Percentiles rank a stretch among this genome's conserved stretches.
These are phyloP conservation scores for Verticillium nonalfalfae DNA, from an alignment of 2,329 filamentous ascomycete genomes.

Conservation along the genomic window DNA sequence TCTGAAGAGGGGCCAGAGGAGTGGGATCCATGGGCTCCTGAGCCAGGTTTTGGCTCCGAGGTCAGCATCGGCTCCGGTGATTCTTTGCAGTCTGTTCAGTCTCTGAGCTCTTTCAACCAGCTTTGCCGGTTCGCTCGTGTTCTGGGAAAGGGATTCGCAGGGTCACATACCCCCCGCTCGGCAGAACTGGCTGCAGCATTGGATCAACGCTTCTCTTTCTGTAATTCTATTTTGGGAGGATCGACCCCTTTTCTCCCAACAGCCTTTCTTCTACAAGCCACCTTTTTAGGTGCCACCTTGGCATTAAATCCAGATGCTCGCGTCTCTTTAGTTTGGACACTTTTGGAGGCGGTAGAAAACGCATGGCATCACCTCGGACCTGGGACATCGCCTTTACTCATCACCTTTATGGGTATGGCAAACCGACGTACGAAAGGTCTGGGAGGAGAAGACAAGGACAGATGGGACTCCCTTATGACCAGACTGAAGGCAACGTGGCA, in stretches of 20 bases:
- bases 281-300: conserved; percentile 29
- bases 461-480: conserved; percentile 21
- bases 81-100: conserved; percentile 21
- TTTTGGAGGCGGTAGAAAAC: conserved; percentile 26
- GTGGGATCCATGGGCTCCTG: conserved; percentile 65
- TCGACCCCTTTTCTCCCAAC: conserved; percentile 25
- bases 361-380: conserved; percentile 21
- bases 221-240: conserved; percentile 29
- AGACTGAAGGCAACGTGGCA: conserved; percentile 20
- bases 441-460: conserved; percentile 23
- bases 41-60: conserved; percentile 26
- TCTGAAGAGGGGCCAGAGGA: conserved; percentile 65
- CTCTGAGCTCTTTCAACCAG: conserved; percentile 35
- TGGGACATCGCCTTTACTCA: conserved; percentile 26
- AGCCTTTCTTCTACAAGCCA: conserved; percentile 27
- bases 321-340: conserved; percentile 26
- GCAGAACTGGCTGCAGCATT: conserved; percentile 24
- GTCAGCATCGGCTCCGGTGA: neutral
- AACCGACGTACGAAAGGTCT: conserved; percentile 22
- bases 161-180: conserved; percentile 12
- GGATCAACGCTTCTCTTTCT: conserved; percentile 27
- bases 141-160: conserved; percentile 18
- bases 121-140: conserved; percentile 30
- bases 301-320: conserved; percentile 23
- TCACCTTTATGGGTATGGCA: conserved; percentile 26